A percentile compares a stretch with the other conserved stretches of the same genome.
Conservation (phyloP, 345 rosid genomes). For the Conringia planisiliqua region DNA sequence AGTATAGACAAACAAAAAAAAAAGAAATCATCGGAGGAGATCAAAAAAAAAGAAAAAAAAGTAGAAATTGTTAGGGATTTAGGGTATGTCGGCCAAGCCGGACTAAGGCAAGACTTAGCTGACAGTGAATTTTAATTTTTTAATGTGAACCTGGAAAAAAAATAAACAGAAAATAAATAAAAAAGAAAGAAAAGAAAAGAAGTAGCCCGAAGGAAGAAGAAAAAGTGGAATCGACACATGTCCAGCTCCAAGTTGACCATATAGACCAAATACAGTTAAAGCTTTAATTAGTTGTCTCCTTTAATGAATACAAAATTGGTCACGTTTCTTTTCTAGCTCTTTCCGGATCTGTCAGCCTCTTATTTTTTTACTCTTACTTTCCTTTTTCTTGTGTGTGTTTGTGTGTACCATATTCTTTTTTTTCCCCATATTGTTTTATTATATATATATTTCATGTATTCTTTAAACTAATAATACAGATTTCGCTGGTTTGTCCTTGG, state of each 20-base stretch:
- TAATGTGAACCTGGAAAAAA: not conserved
- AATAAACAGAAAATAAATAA: not conserved
- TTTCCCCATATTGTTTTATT: not conserved
- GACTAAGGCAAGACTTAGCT: not conserved
- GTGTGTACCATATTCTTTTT: not conserved
- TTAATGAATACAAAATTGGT: constrained; percentile 20
- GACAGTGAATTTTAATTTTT: not conserved
- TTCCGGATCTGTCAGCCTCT: constrained; percentile 32
- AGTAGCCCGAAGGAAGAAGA: constrained; percentile 22
- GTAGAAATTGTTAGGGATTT: no score
- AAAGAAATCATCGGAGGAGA: no score
- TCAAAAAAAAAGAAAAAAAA: no score
- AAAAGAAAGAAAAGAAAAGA: not conserved
- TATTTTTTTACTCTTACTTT: not conserved
- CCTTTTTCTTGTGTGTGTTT: not conserved
- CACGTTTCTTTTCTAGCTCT: constrained; percentile 33
- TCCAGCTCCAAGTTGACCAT: constrained; percentile 18
- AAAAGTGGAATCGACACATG: constrained; percentile 12
- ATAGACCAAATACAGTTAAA: not conserved
- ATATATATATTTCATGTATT: not conserved
- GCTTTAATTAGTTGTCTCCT: constrained; percentile 30
- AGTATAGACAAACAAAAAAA: no score
- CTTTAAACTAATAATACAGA: not conserved
- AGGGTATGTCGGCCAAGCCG: constrained; percentile 16
- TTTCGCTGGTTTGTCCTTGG: not conserved